Base-by-base conservation (phyloP, 441 rosid genomes). In the Aleurites moluccanus region DNA sequence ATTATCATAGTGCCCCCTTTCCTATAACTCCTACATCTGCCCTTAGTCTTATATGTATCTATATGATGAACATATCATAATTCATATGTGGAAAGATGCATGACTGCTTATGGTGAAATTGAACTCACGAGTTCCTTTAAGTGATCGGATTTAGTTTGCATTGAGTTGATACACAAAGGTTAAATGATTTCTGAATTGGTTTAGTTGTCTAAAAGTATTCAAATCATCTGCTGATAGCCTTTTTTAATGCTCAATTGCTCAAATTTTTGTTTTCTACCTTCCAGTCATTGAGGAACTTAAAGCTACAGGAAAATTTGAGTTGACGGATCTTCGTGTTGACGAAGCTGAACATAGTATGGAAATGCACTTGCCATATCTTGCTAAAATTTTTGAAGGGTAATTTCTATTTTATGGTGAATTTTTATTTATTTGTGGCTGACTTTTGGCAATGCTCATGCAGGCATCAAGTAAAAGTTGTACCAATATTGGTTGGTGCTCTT, bases 301-400 rank as follows among this genome's bases (percentile, higher is more conserved):
- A 86, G 94, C 94, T 68, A 86, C 94, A 5, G 93, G 94, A 52
- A 93, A 89, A 75, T 95, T 90, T 80, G 95, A 94, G 79, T 77
- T 73, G 81, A 91, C 93, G 98, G 90, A 93, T 81, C 81, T 93
- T 70, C 84, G 78, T 1, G 93, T 91, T 15, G 99, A 95, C 71
- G 99, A 93, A 75, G 95, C 92, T 23, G 98, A 95, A 80, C 97
- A 95, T 78, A 93, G 99, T 85, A 90, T 95, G 99, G 99, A 95
- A 84, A 93, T 95, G 98, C 99, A 95, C 83, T 86, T 95, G 75
- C 98, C 97, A 10, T 95, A 89, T 83, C 87, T 93, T 75, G 91
- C 92, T 73, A 91, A 93, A 88, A 85, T 93, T 25, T 93, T 95
- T 82, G 82, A 93, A 78, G 97, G 97, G 98, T 95, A 88, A 80